Percentiles rank a stretch among this genome's conserved stretches.
phyloP scores from a whole-genome alignment of 768 basidiomycete species.

The Fistulinella prunicolor region DNA sequence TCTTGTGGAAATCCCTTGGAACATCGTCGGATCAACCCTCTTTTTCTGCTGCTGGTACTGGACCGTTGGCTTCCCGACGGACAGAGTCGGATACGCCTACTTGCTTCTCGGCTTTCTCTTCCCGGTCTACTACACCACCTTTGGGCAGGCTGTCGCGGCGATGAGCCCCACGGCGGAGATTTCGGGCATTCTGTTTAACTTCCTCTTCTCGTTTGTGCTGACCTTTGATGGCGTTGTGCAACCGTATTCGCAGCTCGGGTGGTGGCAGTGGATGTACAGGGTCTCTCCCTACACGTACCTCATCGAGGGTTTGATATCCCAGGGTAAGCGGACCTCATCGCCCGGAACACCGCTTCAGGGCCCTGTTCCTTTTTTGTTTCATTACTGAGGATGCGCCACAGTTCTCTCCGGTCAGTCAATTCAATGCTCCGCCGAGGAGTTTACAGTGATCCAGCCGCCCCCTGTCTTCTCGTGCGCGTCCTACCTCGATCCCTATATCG shows the following conservation, averaged over 20 bases:
- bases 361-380: not conserved
- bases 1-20: constrained; percentile 59
- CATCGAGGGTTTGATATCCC: constrained; percentile 45
- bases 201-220: constrained; percentile 60
- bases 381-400: too few relatives aligned
- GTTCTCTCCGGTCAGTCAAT: constrained; percentile 50
- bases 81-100: constrained; percentile 58
- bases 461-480: constrained; percentile 43
- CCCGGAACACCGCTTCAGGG: constrained; percentile 15
- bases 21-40: constrained; percentile 52
- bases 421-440: constrained; percentile 59
- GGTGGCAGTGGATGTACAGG: constrained; percentile 73
- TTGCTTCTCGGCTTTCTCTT: constrained; percentile 53
- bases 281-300: constrained; percentile 56
- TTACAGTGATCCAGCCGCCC: constrained; percentile 51
- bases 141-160: constrained; percentile 59
- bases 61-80: constrained; percentile 58
- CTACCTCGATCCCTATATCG: constrained; percentile 45
- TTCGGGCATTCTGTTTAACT: constrained; percentile 54
- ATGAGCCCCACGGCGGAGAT: constrained; percentile 61
- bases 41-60: constrained; percentile 71
- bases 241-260: constrained; percentile 56
- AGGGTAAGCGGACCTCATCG: constrained; percentile 39
- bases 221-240: constrained; percentile 72
- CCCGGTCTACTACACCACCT: constrained; percentile 59